A percentile compares a stretch with the other conserved stretches of the same genome.
Evolutionary conservation across 441 rosid genomes (phyloP).

Genomic region (Aleurites moluccanus): DNA sequence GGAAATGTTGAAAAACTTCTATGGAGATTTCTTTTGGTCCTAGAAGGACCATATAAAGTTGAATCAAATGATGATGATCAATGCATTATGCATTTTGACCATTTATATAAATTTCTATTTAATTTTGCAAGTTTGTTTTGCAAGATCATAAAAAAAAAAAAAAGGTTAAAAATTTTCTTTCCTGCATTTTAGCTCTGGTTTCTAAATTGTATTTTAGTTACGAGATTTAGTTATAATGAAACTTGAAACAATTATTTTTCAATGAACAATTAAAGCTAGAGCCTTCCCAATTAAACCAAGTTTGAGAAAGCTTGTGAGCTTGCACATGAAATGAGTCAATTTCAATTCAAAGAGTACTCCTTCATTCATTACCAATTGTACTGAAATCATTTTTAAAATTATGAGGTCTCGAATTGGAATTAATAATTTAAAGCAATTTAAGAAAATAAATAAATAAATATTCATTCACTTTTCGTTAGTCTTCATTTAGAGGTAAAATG

Average conservation of each 20-base stretch:
- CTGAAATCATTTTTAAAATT: too few relatives aligned
- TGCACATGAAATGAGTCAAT: not conserved
- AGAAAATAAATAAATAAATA: too few relatives aligned
- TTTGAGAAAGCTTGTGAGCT: conserved; percentile 26
- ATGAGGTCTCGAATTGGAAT: too few relatives aligned
- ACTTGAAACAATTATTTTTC: not conserved
- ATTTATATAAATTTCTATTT: conserved; percentile 4
- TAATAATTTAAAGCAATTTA: too few relatives aligned
- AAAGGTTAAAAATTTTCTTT: not conserved
- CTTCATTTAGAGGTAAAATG: not conserved
- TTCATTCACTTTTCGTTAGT: too few relatives aligned
- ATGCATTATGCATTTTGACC: conserved; percentile 12
- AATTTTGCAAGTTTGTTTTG: not conserved
- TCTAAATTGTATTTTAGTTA: not conserved
- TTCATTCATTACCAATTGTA: not conserved
- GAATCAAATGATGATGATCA: conserved; percentile 22
- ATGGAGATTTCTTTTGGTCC: conserved; percentile 31
- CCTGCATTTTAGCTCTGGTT: not conserved
- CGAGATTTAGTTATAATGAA: not conserved
- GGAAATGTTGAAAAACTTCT: conserved; percentile 24
- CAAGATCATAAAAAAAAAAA: not conserved
- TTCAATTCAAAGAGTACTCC: not conserved
- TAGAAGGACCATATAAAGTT: conserved; percentile 26
- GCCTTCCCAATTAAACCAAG: not conserved
- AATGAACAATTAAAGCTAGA: not conserved